phyloP scores from a whole-genome alignment of 2,329 filamentous ascomycete genomes.

The Ophiostoma novo-ulmi region DNA sequence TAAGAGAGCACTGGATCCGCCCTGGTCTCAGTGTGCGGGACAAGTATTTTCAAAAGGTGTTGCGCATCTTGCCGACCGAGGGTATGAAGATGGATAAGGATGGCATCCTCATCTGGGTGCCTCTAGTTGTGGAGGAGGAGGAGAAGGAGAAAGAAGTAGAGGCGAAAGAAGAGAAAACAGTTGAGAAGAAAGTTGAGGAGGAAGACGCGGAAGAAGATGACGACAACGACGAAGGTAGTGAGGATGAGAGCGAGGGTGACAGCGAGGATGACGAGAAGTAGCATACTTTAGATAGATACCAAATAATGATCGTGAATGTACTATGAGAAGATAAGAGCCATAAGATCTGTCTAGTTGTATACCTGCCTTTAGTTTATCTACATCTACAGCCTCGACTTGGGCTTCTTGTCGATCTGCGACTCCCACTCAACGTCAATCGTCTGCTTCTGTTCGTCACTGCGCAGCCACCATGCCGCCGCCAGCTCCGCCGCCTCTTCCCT shows the following conservation, averaged over 20 bases:
- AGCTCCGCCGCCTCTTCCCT: conserved; percentile 53
- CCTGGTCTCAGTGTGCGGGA: conserved; percentile 75
- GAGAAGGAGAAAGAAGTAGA: not conserved
- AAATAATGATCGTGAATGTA: conserved; percentile 4
- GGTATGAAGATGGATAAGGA: conserved; percentile 67
- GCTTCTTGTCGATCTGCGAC: conserved; percentile 21
- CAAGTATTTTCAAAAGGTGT: conserved; percentile 86
- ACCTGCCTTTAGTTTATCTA: not conserved
- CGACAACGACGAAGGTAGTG: not conserved
- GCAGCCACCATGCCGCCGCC: conserved; percentile 47
- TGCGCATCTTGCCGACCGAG: conserved; percentile 75
- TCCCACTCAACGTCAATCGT: conserved; percentile 51
- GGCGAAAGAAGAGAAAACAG: not conserved
- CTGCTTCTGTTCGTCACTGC: conserved; percentile 49
- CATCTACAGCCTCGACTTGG: conserved; percentile 23
- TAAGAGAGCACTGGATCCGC: conserved; percentile 52
- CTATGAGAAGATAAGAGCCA: not conserved
- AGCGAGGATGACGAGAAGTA: conserved; percentile 4
- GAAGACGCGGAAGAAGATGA: not conserved
- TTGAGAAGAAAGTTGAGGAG: not conserved
- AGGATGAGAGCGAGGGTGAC: not conserved
- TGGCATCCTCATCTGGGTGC: conserved; percentile 59
- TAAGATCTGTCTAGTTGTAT: not conserved
- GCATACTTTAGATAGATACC: conserved; percentile 13
- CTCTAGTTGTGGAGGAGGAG: conserved; percentile 37